Evolutionary conservation across 306 rosid genomes (phyloP).

Genomic region (Sophora flavescens): DNA sequence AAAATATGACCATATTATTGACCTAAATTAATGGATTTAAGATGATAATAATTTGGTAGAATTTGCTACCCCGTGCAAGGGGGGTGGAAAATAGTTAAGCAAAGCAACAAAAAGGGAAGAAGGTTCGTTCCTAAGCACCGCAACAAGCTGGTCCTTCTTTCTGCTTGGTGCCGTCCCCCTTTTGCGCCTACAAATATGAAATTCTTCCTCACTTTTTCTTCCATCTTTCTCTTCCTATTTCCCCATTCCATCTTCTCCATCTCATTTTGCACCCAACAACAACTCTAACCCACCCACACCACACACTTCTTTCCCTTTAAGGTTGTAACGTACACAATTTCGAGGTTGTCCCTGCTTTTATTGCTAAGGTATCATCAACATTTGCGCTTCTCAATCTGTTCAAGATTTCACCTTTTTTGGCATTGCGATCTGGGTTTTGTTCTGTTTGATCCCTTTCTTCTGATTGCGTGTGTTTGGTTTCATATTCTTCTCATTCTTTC

Average conservation of each 20-base stretch:
- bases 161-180: slow-evolving; percentile 49
- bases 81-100: too few relatives aligned
- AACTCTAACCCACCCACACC: slow-evolving; percentile 17
- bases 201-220: slow-evolving; percentile 49
- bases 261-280: slow-evolving; percentile 29
- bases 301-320: slow-evolving; percentile 8
- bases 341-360: slow-evolving; percentile 15
- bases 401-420: slow-evolving; percentile 18
- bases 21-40: too few relatives aligned
- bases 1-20: too few relatives aligned
- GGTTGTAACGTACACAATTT: slow-evolving; percentile 34
- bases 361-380: slow-evolving; percentile 48
- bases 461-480: slow-evolving; percentile 39
- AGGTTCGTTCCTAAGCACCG: slow-evolving; percentile 65
- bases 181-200: slow-evolving; percentile 72
- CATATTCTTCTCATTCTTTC: not conserved
- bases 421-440: slow-evolving; percentile 48
- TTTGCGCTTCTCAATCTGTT: slow-evolving; percentile 29
- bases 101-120: slow-evolving; percentile 41
- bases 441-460: slow-evolving; percentile 52
- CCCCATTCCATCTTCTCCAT: slow-evolving; percentile 30
- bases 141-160: slow-evolving; percentile 50
- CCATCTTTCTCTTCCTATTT: slow-evolving; percentile 47
- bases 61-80: too few relatives aligned
- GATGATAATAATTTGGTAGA: too few relatives aligned